Conservation (phyloP, 306 rosid species). For the Vachellia collinsii region DNA sequence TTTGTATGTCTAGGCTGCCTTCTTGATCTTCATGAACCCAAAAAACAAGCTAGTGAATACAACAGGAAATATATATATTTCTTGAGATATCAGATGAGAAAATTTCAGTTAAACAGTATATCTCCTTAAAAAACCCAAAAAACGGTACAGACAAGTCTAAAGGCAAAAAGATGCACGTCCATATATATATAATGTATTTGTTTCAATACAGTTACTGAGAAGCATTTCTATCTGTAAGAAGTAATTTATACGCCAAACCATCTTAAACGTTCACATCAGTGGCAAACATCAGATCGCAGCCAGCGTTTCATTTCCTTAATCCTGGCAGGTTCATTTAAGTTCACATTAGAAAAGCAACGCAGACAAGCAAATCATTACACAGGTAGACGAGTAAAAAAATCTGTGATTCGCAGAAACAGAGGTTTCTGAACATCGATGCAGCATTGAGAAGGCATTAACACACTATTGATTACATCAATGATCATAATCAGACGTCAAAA, state of each 20-base stretch:
- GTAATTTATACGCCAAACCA: not conserved
- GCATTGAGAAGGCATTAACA: not conserved
- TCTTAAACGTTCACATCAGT: not conserved
- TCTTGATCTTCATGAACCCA: constrained; percentile 42
- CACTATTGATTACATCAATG: not conserved
- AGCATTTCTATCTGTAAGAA: not conserved
- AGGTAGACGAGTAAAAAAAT: not conserved
- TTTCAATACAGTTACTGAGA: constrained; percentile 27
- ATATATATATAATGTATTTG: not conserved
- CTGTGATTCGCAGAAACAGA: not conserved
- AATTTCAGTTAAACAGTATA: not conserved
- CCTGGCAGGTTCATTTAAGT: not conserved
- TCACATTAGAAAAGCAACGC: not conserved
- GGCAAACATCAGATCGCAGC: not conserved
- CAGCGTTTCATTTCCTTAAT: not conserved
- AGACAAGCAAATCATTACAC: not conserved
- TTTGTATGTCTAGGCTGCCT: constrained; percentile 39
- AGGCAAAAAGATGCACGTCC: constrained; percentile 20
- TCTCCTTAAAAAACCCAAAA: not conserved
- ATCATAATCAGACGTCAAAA: not conserved
- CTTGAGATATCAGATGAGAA: not conserved
- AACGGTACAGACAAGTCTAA: constrained; percentile 2
- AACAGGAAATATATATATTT: not conserved
- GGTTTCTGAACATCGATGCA: not conserved
- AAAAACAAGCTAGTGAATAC: constrained; percentile 13